phyloP scores from a whole-genome alignment of 2,329 filamentous ascomycete genomes.

The Talaromyces sp. region DNA sequence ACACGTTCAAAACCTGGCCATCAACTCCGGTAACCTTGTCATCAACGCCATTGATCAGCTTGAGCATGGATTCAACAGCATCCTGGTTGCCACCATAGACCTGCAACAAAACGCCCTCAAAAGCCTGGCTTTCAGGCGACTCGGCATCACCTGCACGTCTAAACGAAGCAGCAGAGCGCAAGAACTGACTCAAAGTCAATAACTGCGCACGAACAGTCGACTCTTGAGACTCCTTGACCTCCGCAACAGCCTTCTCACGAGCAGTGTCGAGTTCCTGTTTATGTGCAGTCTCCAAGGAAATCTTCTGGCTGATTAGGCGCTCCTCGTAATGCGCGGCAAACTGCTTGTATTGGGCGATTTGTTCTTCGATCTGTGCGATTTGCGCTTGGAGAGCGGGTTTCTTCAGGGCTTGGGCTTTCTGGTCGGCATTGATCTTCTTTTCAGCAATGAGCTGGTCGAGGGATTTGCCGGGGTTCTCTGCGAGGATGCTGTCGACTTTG shows the following conservation, averaged over 20 bases:
- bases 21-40: slow-evolving; percentile 59
- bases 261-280: slow-evolving; percentile 54
- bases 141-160: slow-evolving; percentile 58
- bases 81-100: slow-evolving; percentile 61
- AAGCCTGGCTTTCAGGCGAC: slow-evolving; percentile 57
- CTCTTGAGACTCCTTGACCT: slow-evolving; percentile 47
- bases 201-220: slow-evolving; percentile 53
- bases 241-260: slow-evolving; percentile 49
- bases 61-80: slow-evolving; percentile 58
- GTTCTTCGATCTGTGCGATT: slow-evolving; percentile 58
- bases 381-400: slow-evolving; percentile 59
- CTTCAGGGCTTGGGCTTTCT: slow-evolving; percentile 61
- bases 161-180: slow-evolving; percentile 60
- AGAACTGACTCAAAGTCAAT: slow-evolving; percentile 59
- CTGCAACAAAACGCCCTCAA: slow-evolving; percentile 61
- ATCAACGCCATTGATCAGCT: slow-evolving; percentile 58
- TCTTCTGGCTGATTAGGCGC: slow-evolving; percentile 55
- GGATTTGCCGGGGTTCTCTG: slow-evolving; percentile 57
- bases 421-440: slow-evolving; percentile 64
- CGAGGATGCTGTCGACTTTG: slow-evolving; percentile 60
- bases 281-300: slow-evolving; percentile 53
- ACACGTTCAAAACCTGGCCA: slow-evolving; percentile 51
- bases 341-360: slow-evolving; percentile 58
- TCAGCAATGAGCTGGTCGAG: slow-evolving; percentile 61
- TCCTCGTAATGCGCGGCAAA: slow-evolving; percentile 59